Percentiles rank a stretch among this genome's conserved stretches.
Evolutionary conservation across 345 rosid species (phyloP).

Genomic region (Cochlearia excelsa): DNA sequence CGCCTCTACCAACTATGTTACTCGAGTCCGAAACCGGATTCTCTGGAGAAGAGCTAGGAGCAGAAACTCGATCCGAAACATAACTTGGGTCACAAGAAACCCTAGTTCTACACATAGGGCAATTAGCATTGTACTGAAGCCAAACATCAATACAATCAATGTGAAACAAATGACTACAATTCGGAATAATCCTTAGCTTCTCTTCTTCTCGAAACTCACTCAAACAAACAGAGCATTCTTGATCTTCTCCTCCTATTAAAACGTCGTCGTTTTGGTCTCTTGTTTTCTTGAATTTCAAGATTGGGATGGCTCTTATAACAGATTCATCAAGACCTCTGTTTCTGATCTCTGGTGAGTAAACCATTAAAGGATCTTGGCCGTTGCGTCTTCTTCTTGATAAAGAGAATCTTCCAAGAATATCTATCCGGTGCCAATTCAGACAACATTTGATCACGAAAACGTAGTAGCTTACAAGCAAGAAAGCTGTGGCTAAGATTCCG

Average conservation of each 20-base stretch:
- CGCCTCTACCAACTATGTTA: constrained; percentile 37
- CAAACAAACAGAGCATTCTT: constrained; percentile 87
- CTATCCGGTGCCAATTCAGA: constrained; percentile 75
- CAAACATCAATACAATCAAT: constrained; percentile 90
- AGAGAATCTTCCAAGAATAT: constrained; percentile 56
- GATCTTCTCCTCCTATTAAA: constrained; percentile 32
- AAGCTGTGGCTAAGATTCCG: constrained; percentile 79
- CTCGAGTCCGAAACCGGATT: constrained; percentile 38
- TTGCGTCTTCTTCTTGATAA: constrained; percentile 45
- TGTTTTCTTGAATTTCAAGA: constrained; percentile 59
- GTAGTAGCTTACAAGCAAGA: constrained; percentile 81
- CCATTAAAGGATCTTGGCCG: constrained; percentile 49
- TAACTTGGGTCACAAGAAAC: constrained; percentile 49
- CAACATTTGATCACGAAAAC: constrained; percentile 86
- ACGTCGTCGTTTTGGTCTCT: constrained; percentile 24
- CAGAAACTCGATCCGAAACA: constrained; percentile 39
- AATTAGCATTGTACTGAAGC: constrained; percentile 87
- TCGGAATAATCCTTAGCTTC: constrained; percentile 73
- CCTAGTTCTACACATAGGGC: constrained; percentile 88
- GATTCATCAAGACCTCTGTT: constrained; percentile 75
- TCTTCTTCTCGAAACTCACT: constrained; percentile 85
- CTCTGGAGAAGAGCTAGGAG: constrained; percentile 49
- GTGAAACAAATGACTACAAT: constrained; percentile 81
- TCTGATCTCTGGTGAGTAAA: constrained; percentile 44
- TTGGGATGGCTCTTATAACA: constrained; percentile 75